A percentile compares a stretch with the other conserved stretches of the same genome.
phyloP scores from a whole-genome alignment of 2,329 filamentous ascomycete genomes.

The Myotisia sp. region DNA sequence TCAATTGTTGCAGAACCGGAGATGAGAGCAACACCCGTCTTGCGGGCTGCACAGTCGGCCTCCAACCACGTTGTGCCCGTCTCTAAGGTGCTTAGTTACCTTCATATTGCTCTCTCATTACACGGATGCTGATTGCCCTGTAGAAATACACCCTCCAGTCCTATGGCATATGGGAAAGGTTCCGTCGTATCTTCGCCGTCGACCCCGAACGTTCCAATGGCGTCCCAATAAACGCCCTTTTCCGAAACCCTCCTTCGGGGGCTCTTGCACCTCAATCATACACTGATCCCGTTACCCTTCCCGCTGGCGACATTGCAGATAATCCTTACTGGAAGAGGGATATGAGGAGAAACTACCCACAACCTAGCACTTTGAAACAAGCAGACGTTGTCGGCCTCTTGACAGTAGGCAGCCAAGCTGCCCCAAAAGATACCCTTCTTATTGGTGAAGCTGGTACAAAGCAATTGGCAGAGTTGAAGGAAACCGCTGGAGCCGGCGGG shows the following conservation, averaged over 20 bases:
- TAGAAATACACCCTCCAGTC: slow-evolving; percentile 97
- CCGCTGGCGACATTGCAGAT: slow-evolving; percentile 76
- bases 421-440: slow-evolving; percentile 64
- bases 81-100: slow-evolving; percentile 19
- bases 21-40: slow-evolving; percentile 16
- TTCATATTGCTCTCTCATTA: background rate
- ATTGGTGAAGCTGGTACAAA: slow-evolving; percentile 59
- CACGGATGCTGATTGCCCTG: background rate
- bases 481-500: slow-evolving; percentile 57
- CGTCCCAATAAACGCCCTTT: slow-evolving; percentile 83
- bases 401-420: slow-evolving; percentile 64
- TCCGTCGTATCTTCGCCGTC: slow-evolving; percentile 65
- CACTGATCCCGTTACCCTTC: slow-evolving; percentile 68
- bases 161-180: slow-evolving; percentile 67
- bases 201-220: slow-evolving; percentile 83
- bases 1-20: background rate
- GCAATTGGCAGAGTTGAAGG: slow-evolving; percentile 60
- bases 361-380: slow-evolving; percentile 65
- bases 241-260: slow-evolving; percentile 72
- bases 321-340: slow-evolving; percentile 98
- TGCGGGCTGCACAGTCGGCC: slow-evolving; percentile 28
- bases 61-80: slow-evolving; percentile 25
- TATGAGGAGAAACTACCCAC: slow-evolving; percentile 65
- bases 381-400: slow-evolving; percentile 74
- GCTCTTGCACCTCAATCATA: slow-evolving; percentile 55